Evolutionary conservation across 176 grass and related monocot species (phyloP), one percentile per base, ranked within the genome.

Genomic region (Dactylis glomerata): DNA sequence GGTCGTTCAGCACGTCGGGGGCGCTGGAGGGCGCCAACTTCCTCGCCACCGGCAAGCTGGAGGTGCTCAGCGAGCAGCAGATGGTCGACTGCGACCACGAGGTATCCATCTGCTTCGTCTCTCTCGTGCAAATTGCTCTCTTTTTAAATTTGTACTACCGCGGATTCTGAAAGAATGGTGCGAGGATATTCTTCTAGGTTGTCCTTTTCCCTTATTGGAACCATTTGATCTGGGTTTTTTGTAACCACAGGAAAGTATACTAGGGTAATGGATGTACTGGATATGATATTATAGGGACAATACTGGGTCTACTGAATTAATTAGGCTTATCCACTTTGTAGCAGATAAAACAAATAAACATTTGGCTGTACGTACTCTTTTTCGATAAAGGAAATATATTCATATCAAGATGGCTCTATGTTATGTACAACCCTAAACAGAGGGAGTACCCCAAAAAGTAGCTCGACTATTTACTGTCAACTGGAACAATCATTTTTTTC

Each of bases 31-130:
- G 94, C 47, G 94, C 94, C 30, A 86, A 97, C 78, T 97, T 78
- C 81, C 87, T 93, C 57, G 82, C 91, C 63, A 97, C 94, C 16
- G 91, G 94, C 8, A 93, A 90, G 70, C 79, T 97, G 11, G 87
- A 93, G 81, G 90, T 88, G 73, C 91, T 97, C 36, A 97, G 91
- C 52, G 91, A 97, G 87, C 94, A 97, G 86, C 94, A 93, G 82
- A 88, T 97, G 77, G 91, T 97, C 54, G 94, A 97, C 84, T 92
- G 94, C 62, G 94, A 97, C 42, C 94, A 97, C 73, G 91, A 97
- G 94, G 91, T 96, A 73, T 62, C 44, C 8, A 73, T 31, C 46
- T n/a, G 2, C 33, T 32, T 19, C 74, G 0, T 50, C 59, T 64
- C 61, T 2, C 8, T 63, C 5, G 5, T 42, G 15, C 8, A 58